phyloP scores from a whole-genome alignment of 352 stramenopile species.

The Phytopythium delawarense region DNA sequence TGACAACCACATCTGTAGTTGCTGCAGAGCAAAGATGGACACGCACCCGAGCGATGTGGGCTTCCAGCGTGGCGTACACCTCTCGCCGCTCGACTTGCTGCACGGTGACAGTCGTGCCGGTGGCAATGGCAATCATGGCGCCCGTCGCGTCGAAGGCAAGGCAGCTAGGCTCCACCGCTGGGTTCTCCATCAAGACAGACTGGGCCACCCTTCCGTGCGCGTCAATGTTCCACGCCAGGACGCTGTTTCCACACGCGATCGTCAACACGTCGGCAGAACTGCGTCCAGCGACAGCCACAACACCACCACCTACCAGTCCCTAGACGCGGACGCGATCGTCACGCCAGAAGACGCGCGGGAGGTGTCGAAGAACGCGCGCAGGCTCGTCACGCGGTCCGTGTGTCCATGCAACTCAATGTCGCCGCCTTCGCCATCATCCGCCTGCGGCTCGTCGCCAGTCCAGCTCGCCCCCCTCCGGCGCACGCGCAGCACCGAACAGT shows the following conservation, averaged over 20 bases:
- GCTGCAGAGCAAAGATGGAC: neutral
- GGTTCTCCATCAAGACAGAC: conserved; percentile 36
- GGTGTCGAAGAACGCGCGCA: conserved; percentile 23
- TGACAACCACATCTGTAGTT: neutral
- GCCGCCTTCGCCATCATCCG: conserved; percentile 11
- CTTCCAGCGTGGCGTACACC: conserved; percentile 65
- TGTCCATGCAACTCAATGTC: conserved; percentile 58
- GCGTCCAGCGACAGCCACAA: neutral
- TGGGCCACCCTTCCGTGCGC: conserved; percentile 21
- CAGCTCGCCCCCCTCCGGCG: conserved; percentile 19
- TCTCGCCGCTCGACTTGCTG: conserved; percentile 46
- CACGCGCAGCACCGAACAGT: conserved; percentile 47
- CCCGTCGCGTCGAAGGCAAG: conserved; percentile 66
- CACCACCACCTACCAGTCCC: conserved; percentile 39
- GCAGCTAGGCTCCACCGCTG: conserved; percentile 33
- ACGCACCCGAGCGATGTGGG: conserved; percentile 52
- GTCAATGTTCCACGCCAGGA: conserved; percentile 60
- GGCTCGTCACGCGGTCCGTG: conserved; percentile 30
- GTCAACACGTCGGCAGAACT: neutral
- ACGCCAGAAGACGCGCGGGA: conserved; percentile 10
- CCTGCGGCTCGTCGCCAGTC: conserved; percentile 14
- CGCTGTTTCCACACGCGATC: conserved; percentile 20
- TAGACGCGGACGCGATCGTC: conserved; percentile 55
- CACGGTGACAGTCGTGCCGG: conserved; percentile 48
- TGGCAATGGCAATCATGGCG: conserved; percentile 49